phyloP scores from a whole-genome alignment of 2,329 filamentous ascomycete genomes.

The Xylaria sp. region DNA sequence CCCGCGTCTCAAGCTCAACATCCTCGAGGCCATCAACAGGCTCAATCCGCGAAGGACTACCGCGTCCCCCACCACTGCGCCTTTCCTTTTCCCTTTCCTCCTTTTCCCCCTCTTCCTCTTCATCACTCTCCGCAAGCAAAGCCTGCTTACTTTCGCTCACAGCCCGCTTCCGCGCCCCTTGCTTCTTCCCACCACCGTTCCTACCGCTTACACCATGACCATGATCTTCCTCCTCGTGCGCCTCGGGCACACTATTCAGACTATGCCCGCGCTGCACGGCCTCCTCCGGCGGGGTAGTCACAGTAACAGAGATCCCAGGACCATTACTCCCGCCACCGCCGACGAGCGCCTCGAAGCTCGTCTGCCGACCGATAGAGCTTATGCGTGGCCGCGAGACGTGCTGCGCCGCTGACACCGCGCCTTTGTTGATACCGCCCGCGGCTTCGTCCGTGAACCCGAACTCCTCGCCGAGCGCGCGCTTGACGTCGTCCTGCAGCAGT shows the following conservation, averaged over 20 bases:
- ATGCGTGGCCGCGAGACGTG: slow-evolving; percentile 40
- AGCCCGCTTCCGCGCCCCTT: slow-evolving; percentile 16
- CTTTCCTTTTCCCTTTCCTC: neutral
- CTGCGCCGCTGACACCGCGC: slow-evolving; percentile 38
- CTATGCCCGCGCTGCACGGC: slow-evolving; percentile 40
- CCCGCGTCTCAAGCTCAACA: slow-evolving; percentile 40
- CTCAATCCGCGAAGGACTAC: slow-evolving; percentile 32
- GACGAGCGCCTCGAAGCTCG: slow-evolving; percentile 43
- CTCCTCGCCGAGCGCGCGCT: slow-evolving; percentile 49
- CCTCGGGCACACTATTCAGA: slow-evolving; percentile 48
- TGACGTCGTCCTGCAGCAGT: slow-evolving; percentile 43
- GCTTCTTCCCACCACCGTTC: neutral
- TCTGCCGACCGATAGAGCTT: slow-evolving; percentile 42
- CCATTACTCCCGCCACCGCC: neutral
- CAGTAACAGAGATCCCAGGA: slow-evolving; percentile 28
- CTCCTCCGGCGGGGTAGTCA: slow-evolving; percentile 36
- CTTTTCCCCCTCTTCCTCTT: neutral
- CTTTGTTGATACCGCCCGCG: slow-evolving; percentile 31
- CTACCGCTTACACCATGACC: no score
- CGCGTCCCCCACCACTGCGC: slow-evolving; percentile 13
- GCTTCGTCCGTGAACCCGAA: slow-evolving; percentile 46
- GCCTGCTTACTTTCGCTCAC: slow-evolving; percentile 29
- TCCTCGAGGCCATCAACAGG: slow-evolving; percentile 43
- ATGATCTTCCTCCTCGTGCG: slow-evolving; percentile 45
- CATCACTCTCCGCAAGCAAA: slow-evolving; percentile 8